These are phyloP conservation scores for Pascua sp. DNA, from an alignment of 1,284 basidiomycete species.

Conservation along the genomic window DNA sequence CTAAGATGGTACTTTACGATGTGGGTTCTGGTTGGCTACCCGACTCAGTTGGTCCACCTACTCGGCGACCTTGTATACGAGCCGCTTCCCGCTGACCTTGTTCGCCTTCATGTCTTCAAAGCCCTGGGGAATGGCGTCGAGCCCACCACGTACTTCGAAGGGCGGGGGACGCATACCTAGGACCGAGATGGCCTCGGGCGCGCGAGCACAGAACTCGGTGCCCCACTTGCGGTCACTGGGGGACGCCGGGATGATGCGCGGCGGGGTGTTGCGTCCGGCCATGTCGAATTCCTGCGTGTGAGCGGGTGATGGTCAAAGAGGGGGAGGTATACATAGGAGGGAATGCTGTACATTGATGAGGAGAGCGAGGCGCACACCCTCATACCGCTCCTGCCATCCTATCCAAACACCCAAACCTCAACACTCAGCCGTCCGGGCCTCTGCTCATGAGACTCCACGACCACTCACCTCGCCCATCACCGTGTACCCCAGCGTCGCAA, in stretches of 20 bases:
- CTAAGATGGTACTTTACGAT: too few relatives aligned
- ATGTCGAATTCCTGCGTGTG: too few relatives aligned
- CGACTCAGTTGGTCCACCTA: too few relatives aligned
- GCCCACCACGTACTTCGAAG: conserved; percentile 20
- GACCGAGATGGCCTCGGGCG: conserved; percentile 23
- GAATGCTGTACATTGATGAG: too few relatives aligned
- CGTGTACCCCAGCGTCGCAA: conserved; percentile 33
- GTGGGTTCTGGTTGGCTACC: too few relatives aligned
- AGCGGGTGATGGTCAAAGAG: too few relatives aligned
- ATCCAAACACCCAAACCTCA: too few relatives aligned
- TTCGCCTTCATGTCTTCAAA: conserved; percentile 22
- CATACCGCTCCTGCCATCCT: too few relatives aligned
- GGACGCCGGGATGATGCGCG: conserved; percentile 12
- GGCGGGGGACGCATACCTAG: conserved; percentile 29
- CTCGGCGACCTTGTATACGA: conserved; percentile 13
- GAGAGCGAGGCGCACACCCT: too few relatives aligned
- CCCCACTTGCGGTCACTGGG: conserved; percentile 24
- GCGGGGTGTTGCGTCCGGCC: conserved; percentile 5
- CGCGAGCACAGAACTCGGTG: conserved; percentile 19
- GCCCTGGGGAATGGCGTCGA: conserved; percentile 26
- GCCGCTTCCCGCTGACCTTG: conserved; percentile 13
- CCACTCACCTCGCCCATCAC: conserved; percentile 8
- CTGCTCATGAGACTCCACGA: conserved; percentile 17
- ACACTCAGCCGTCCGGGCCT: conserved; percentile 9
- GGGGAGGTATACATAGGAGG: too few relatives aligned